Percentiles rank a stretch among this genome's conserved stretches.
Conservation (phyloP, 208 protist species). For the Leishmania amazonensis region DNA sequence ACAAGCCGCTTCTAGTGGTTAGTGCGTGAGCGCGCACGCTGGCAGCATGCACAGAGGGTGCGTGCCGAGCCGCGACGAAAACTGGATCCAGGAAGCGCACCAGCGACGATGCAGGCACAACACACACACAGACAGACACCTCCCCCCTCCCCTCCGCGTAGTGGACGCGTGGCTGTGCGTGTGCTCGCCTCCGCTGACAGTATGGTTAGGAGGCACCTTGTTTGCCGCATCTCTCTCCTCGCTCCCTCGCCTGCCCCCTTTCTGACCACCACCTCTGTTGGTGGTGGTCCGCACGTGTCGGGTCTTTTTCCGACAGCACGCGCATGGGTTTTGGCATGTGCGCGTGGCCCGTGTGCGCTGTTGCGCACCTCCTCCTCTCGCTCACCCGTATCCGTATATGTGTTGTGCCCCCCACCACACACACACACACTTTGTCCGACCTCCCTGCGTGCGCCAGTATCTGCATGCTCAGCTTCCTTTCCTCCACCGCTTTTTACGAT, state of each 20-base stretch:
- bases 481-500: background rate
- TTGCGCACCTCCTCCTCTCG: too few relatives aligned
- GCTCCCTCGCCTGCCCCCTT: background rate
- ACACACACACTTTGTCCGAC: too few relatives aligned
- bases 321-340: too few relatives aligned
- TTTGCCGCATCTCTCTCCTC: too few relatives aligned
- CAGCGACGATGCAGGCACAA: background rate
- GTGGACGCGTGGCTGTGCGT: background rate
- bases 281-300: background rate
- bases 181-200: too few relatives aligned
- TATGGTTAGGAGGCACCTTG: too few relatives aligned
- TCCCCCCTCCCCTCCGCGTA: background rate
- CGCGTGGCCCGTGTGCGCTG: too few relatives aligned
- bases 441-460: too few relatives aligned
- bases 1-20: slow-evolving; percentile 59
- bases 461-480: too few relatives aligned
- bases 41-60: background rate
- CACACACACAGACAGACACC: background rate
- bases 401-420: too few relatives aligned
- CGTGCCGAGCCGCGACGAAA: background rate
- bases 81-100: background rate
- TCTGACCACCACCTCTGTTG: too few relatives aligned
- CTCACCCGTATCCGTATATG: too few relatives aligned
- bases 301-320: background rate
- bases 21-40: background rate